Conservation (phyloP, 2,329 filamentous ascomycete species). For the Rhytidhysteron rufulum region DNA sequence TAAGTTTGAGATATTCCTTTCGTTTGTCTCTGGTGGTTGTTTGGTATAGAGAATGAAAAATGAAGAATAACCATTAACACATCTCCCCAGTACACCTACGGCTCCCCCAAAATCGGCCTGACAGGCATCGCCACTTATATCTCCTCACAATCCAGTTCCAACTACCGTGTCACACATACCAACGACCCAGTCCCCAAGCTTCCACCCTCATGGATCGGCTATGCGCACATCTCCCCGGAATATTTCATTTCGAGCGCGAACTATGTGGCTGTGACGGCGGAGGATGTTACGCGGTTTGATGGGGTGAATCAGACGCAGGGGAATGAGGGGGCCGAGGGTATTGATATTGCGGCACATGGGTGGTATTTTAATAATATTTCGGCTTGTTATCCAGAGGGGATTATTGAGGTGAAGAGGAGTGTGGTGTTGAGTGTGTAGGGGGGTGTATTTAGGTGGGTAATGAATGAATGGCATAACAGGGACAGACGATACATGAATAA, state of each 20-base stretch:
- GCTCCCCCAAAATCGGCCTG: constrained; percentile 64
- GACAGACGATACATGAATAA: too few relatives aligned
- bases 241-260: constrained; percentile 47
- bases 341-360: constrained; percentile 28
- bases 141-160: constrained; percentile 47
- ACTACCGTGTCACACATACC: constrained; percentile 64
- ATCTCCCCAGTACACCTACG: constrained; percentile 59
- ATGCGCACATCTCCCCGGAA: constrained; percentile 66
- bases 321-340: constrained; percentile 24
- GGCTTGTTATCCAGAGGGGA: constrained; percentile 18
- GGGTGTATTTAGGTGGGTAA: too few relatives aligned
- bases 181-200: constrained; percentile 66
- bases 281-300: constrained; percentile 17
- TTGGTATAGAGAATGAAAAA: too few relatives aligned
- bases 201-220: constrained; percentile 58
- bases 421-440: too few relatives aligned
- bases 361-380: constrained; percentile 35
- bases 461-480: too few relatives aligned
- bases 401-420: background rate
- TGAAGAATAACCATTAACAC: too few relatives aligned
- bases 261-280: constrained; percentile 12
- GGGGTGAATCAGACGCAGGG: constrained; percentile 21
- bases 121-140: constrained; percentile 52
- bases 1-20: constrained; percentile 6
- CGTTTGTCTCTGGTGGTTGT: too few relatives aligned